phyloP scores from a whole-genome alignment of 306 rosid genomes.

The Corylus avellana region DNA sequence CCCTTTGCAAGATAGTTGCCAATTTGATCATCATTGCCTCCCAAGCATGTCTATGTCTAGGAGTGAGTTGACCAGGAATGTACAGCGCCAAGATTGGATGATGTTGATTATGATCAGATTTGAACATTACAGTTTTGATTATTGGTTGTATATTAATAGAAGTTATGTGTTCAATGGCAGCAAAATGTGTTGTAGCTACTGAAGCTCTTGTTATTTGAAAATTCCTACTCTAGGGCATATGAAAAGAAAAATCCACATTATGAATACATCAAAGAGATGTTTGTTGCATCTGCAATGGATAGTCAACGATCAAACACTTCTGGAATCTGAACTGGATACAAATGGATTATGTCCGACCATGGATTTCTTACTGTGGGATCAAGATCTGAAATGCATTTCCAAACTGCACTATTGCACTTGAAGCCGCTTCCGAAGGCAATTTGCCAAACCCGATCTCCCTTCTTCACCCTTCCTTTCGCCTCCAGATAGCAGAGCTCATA shows the following conservation, averaged over 20 bases:
- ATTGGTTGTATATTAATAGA: neutral
- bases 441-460: conserved; percentile 70
- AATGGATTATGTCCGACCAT: conserved; percentile 67
- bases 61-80: neutral
- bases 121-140: neutral
- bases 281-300: conserved; percentile 16
- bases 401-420: conserved; percentile 73
- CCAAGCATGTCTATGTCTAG: neutral
- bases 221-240: no score
- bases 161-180: neutral
- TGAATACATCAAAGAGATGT: neutral
- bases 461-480: conserved; percentile 60
- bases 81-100: neutral
- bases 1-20: neutral
- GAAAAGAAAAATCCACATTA: neutral
- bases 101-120: neutral
- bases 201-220: neutral
- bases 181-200: neutral
- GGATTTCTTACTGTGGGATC: conserved; percentile 52
- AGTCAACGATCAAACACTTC: conserved; percentile 28
- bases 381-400: conserved; percentile 57
- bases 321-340: conserved; percentile 48
- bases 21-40: neutral
- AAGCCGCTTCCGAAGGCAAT: conserved; percentile 76
- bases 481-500: conserved; percentile 63